These are phyloP conservation scores for Dactylellina leptospora DNA, from an alignment of 2,329 filamentous ascomycete species.

Conservation along the genomic window DNA sequence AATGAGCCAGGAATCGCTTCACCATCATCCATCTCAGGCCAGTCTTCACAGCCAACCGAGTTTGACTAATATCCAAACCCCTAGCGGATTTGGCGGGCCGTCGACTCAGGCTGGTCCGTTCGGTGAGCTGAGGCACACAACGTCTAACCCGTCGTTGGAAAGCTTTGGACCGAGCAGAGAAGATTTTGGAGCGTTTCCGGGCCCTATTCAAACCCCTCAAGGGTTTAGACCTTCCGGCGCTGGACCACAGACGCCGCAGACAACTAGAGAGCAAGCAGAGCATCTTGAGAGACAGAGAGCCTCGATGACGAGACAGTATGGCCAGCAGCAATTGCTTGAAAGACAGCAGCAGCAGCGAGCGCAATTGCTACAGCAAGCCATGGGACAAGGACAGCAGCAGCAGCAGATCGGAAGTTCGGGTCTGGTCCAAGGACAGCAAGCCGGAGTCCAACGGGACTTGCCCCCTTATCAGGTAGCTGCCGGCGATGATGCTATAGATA, in stretches of 20 bases:
- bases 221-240: constrained; percentile 27
- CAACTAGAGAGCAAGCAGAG: constrained; percentile 53
- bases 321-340: constrained; percentile 48
- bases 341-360: constrained; percentile 49
- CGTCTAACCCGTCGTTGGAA: constrained; percentile 46
- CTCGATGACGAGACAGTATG: constrained; percentile 47
- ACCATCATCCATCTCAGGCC: constrained; percentile 94
- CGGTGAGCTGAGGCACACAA: constrained; percentile 41
- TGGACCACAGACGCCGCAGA: constrained; percentile 35
- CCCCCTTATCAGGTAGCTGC: constrained; percentile 53
- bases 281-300: constrained; percentile 55
- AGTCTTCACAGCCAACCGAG: constrained; percentile 97
- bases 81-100: constrained; percentile 52
- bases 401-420: constrained; percentile 47
- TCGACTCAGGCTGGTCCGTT: constrained; percentile 55
- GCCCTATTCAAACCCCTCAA: constrained; percentile 21
- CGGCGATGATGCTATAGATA: constrained; percentile 53
- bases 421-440: constrained; percentile 53
- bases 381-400: constrained; percentile 44
- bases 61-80: constrained; percentile 78
- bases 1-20: constrained; percentile 71
- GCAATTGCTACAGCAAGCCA: constrained; percentile 41
- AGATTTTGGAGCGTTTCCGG: constrained; percentile 40
- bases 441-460: constrained; percentile 47
- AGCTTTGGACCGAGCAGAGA: constrained; percentile 22